Percentiles rank a stretch among this genome's conserved stretches.
These are phyloP conservation scores for Aurinia saxatilis DNA, from an alignment of 345 rosid species.

Conservation along the genomic window DNA sequence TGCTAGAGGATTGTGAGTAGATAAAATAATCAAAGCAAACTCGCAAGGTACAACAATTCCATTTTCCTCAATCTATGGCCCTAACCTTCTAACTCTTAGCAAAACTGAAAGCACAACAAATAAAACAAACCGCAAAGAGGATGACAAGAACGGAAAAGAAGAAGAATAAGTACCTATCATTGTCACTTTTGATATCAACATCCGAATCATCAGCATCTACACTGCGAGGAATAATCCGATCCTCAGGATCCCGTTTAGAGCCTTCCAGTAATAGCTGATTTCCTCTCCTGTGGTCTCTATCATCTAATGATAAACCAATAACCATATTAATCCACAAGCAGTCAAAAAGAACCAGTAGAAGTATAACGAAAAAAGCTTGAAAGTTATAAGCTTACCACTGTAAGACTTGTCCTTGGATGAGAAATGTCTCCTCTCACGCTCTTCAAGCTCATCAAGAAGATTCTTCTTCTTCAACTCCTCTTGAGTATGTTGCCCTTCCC, in stretches of 20 bases:
- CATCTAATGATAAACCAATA: slow-evolving; percentile 41
- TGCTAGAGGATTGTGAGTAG: background rate
- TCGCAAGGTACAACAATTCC: background rate
- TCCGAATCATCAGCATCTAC: slow-evolving; percentile 98
- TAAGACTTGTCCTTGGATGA: slow-evolving; percentile 79
- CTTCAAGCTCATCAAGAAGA: slow-evolving; percentile 82
- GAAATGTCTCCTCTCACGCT: slow-evolving; percentile 86
- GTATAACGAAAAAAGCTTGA: background rate
- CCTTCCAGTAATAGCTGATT: slow-evolving; percentile 80
- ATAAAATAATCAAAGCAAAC: background rate
- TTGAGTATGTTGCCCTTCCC: slow-evolving; percentile 90
- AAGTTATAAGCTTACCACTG: slow-evolving; percentile 27
- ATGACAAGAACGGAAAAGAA: background rate
- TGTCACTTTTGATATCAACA: slow-evolving; percentile 57
- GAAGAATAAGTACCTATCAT: slow-evolving; percentile 47
- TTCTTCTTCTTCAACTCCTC: slow-evolving; percentile 79
- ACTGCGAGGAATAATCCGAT: slow-evolving; percentile 70
- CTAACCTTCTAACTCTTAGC: background rate
- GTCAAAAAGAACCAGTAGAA: background rate
- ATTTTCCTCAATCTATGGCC: background rate
- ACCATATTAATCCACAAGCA: background rate
- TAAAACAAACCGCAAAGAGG: background rate
- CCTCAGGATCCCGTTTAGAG: slow-evolving; percentile 70
- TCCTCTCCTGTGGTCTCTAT: slow-evolving; percentile 77
- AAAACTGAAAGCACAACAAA: background rate